These are phyloP conservation scores for Jatropha podagrica DNA, from an alignment of 441 rosid genomes.

Conservation along the genomic window DNA sequence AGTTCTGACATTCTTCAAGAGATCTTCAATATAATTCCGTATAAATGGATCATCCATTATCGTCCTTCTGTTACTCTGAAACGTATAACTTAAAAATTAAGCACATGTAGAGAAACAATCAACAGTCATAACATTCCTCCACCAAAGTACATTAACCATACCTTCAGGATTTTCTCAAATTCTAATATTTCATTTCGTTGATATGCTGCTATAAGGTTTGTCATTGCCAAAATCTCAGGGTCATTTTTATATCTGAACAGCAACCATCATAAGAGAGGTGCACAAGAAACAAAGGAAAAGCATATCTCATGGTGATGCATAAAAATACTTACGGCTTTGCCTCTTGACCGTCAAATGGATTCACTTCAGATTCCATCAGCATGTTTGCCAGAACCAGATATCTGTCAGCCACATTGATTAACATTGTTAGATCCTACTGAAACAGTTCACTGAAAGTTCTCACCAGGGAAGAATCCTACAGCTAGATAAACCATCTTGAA, in stretches of 20 bases:
- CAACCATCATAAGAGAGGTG: constrained; percentile 13
- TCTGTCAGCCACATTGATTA: constrained; percentile 33
- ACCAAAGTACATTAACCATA: constrained; percentile 25
- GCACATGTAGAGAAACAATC: not conserved
- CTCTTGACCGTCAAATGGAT: constrained; percentile 99
- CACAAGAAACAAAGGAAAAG: constrained; percentile 6
- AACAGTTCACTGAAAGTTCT: not conserved
- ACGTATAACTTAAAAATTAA: constrained; percentile 22
- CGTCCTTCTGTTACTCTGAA: constrained; percentile 86
- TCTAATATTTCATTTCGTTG: constrained; percentile 96
- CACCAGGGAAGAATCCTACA: not conserved
- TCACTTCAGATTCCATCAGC: constrained; percentile 99
- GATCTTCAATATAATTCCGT: constrained; percentile 94
- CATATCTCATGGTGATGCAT: not conserved
- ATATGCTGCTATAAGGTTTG: constrained; percentile 94
- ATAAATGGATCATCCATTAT: constrained; percentile 99
- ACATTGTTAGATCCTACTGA: constrained; percentile 2
- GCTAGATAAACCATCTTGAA: not conserved
- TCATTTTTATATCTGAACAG: constrained; percentile 86
- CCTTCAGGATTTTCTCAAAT: constrained; percentile 98
- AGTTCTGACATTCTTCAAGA: constrained; percentile 94
- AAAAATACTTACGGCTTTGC: constrained; percentile 89
- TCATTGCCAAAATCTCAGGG: constrained; percentile 99
- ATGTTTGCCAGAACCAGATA: constrained; percentile 98
- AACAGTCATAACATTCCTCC: not conserved